A percentile compares a stretch with the other conserved stretches of the same genome.
Evolutionary conservation across 139 green algal species (phyloP).

Genomic region (Chlorokybus atmophyticus): DNA sequence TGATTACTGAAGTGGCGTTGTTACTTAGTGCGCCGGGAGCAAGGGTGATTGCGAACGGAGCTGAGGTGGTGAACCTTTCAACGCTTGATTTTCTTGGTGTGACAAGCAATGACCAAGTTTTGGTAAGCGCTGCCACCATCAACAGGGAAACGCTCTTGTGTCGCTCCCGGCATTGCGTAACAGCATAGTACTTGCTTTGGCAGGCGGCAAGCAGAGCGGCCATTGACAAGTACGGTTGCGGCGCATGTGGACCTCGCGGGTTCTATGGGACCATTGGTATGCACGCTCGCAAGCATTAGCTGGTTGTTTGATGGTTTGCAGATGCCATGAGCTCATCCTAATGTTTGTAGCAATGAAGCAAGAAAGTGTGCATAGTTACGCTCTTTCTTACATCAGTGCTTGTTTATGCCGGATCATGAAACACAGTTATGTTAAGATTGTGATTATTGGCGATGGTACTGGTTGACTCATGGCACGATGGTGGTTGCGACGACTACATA

Average conservation of each 20-base stretch:
- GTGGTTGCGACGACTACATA: too few relatives aligned
- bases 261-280: constrained; percentile 93
- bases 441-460: too few relatives aligned
- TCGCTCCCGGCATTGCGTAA: neutral
- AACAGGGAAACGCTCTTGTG: neutral
- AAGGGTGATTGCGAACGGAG: constrained; percentile 18
- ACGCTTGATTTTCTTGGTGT: constrained; percentile 78
- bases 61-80: constrained; percentile 56
- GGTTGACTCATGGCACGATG: too few relatives aligned
- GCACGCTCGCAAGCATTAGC: too few relatives aligned
- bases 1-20: neutral
- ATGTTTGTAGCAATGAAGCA: too few relatives aligned
- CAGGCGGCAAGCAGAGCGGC: neutral
- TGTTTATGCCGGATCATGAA: too few relatives aligned
- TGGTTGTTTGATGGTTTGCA: too few relatives aligned
- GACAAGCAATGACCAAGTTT: constrained; percentile 24
- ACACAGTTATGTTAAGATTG: too few relatives aligned
- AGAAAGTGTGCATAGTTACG: too few relatives aligned
- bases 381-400: too few relatives aligned
- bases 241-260: constrained; percentile 87
- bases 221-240: constrained; percentile 86
- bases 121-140: neutral
- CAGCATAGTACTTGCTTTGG: neutral
- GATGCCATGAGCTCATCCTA: too few relatives aligned
- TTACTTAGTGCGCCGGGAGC: constrained; percentile 12